Evolutionary conservation across 495 filamentous ascomycete genomes (phyloP).

Genomic region (Aspergillus steynii): DNA sequence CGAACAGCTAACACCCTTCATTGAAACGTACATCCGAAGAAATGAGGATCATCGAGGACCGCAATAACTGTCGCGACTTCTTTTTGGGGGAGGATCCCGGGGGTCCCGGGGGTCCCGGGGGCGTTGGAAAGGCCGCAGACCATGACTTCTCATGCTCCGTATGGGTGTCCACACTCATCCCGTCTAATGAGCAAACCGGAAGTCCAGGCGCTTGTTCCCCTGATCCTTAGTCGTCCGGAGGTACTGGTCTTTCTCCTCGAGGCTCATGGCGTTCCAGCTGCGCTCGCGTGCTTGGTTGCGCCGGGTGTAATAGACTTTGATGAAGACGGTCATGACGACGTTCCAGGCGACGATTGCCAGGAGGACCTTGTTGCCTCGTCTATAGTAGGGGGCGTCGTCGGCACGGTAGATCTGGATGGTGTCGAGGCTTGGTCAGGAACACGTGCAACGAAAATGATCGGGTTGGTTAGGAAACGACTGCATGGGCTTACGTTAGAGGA

Average conservation of each 20-base stretch:
- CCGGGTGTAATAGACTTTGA: conserved; percentile 37
- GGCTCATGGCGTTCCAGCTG: conserved; percentile 12
- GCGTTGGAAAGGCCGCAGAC: too few species aligned
- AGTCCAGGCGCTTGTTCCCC: conserved; percentile 35
- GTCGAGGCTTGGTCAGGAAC: background rate
- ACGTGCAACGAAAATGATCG: too few species aligned
- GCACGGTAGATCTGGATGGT: conserved; percentile 7
- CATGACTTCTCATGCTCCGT: background rate
- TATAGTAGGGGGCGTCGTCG: conserved; percentile 18
- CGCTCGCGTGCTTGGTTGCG: conserved; percentile 24
- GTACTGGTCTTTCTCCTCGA: conserved; percentile 17
- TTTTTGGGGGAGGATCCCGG: background rate
- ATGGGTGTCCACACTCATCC: background rate
- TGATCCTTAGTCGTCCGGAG: conserved; percentile 26
- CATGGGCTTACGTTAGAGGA: conserved; percentile 13
- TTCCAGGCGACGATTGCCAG: conserved; percentile 16
- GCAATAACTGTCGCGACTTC: background rate
- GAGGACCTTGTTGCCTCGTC: conserved; percentile 20
- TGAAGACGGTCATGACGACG: conserved; percentile 14
- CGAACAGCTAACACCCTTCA: background rate
- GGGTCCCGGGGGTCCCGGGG: too few species aligned
- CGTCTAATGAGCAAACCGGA: conserved; percentile 27
- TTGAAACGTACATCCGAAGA: background rate
- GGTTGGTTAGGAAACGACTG: background rate
- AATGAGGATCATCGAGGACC: background rate